phyloP scores from a whole-genome alignment of 1,284 basidiomycete species.

The Pseudozyma hubeiensis region DNA sequence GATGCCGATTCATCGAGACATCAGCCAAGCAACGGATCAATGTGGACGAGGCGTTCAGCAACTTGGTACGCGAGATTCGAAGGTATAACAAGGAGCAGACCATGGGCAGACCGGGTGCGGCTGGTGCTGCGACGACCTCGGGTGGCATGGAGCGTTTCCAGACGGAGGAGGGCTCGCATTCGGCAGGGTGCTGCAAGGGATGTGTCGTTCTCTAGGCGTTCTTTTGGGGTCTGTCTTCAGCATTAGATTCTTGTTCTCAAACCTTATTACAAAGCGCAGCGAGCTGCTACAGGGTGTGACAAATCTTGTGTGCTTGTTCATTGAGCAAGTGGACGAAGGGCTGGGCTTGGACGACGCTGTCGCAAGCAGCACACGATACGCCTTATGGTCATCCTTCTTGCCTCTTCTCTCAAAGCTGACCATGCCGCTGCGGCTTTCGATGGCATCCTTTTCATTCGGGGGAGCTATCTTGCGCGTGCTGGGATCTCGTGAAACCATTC shows the following conservation, averaged over 20 bases:
- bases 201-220: conserved; percentile 53
- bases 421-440: not conserved
- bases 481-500: too few species aligned
- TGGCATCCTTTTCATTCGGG: not conserved
- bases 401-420: not conserved
- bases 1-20: conserved; percentile 97
- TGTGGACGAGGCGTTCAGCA: conserved; percentile 98
- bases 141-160: conserved; percentile 56
- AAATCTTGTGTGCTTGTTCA: too few species aligned
- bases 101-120: conserved; percentile 61
- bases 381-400: not conserved
- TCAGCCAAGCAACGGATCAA: conserved; percentile 98
- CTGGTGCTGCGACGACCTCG: conserved; percentile 49
- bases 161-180: conserved; percentile 53
- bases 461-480: too few species aligned
- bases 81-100: conserved; percentile 81
- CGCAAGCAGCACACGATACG: too few species aligned
- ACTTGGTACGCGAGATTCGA: conserved; percentile 94
- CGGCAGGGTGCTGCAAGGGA: conserved; percentile 55
- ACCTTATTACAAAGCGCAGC: too few species aligned
- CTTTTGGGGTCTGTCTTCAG: conserved; percentile 2
- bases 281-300: too few species aligned
- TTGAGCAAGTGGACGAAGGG: too few species aligned
- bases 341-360: too few species aligned
- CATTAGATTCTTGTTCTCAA: conserved; percentile 12